Evolutionary conservation across 1,284 basidiomycete species (phyloP).

Genomic region (Meira miltonrushii): DNA sequence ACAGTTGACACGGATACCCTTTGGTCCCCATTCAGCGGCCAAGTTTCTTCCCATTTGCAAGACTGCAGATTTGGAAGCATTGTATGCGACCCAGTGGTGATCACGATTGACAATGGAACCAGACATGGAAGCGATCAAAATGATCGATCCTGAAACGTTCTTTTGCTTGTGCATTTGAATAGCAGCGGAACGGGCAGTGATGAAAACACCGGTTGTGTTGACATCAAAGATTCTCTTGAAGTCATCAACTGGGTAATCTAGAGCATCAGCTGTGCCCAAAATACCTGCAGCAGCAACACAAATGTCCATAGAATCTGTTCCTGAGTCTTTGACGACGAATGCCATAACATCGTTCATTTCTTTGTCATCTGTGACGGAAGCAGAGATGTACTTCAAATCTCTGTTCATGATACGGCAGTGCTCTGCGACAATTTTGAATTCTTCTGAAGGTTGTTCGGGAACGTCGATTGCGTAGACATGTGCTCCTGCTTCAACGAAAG

Average conservation of each 20-base stretch:
- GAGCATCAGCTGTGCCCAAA: conserved; percentile 61
- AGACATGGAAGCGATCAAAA: conserved; percentile 79
- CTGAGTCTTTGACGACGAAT: conserved; percentile 46
- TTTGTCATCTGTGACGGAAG: conserved; percentile 60
- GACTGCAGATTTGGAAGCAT: conserved; percentile 74
- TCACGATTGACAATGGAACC: conserved; percentile 74
- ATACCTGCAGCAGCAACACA: conserved; percentile 75
- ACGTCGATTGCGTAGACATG: conserved; percentile 74
- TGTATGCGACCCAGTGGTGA: conserved; percentile 69
- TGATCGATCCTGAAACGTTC: conserved; percentile 69
- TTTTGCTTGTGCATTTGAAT: conserved; percentile 66
- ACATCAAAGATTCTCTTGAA: conserved; percentile 62
- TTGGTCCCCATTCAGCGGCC: conserved; percentile 71
- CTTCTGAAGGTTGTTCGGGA: conserved; percentile 62
- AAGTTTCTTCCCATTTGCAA: conserved; percentile 76
- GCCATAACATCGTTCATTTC: conserved; percentile 50
- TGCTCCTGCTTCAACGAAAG: conserved; percentile 65
- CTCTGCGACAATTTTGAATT: conserved; percentile 59
- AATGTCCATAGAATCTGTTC: conserved; percentile 62
- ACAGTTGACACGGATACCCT: conserved; percentile 53
- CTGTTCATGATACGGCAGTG: conserved; percentile 59
- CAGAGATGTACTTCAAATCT: conserved; percentile 58
- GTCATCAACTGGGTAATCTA: conserved; percentile 66
- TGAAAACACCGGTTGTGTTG: conserved; percentile 71
- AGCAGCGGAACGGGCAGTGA: conserved; percentile 72